These are phyloP conservation scores for Beauveria sp. DNA, from an alignment of 2,329 filamentous ascomycete genomes.

Conservation along the genomic window DNA sequence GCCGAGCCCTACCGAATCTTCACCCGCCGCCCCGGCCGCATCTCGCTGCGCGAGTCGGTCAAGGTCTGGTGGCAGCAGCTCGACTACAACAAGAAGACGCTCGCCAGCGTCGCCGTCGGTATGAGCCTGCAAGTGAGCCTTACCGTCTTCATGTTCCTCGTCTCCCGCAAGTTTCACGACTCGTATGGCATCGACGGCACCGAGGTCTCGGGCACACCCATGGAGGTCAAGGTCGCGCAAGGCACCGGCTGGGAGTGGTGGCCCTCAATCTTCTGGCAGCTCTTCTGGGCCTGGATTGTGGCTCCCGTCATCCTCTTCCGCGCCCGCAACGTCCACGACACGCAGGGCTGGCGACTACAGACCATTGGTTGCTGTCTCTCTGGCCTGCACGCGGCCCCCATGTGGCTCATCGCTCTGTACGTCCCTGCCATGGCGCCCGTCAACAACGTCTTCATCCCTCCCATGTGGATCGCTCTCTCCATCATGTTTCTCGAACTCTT, in stretches of 20 bases:
- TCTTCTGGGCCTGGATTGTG: conserved; percentile 55
- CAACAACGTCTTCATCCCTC: conserved; percentile 49
- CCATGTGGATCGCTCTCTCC: conserved; percentile 56
- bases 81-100: conserved; percentile 40
- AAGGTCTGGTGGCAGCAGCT: conserved; percentile 30
- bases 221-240: conserved; percentile 39
- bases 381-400: conserved; percentile 54
- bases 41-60: conserved; percentile 20
- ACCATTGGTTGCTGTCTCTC: conserved; percentile 46
- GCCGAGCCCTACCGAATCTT: conserved; percentile 13
- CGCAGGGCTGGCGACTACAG: conserved; percentile 58
- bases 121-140: conserved; percentile 52
- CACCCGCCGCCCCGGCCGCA: conserved; percentile 15
- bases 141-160: conserved; percentile 51
- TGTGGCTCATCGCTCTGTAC: conserved; percentile 57
- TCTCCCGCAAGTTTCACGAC: conserved; percentile 58
- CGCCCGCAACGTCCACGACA: conserved; percentile 53
- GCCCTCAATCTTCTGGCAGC: conserved; percentile 57
- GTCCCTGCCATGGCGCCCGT: conserved; percentile 41
- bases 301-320: conserved; percentile 56
- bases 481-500: conserved; percentile 57
- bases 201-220: conserved; percentile 48
- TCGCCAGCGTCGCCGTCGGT: conserved; percentile 42
- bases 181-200: conserved; percentile 54
- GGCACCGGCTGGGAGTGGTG: conserved; percentile 60